phyloP scores from a whole-genome alignment of 495 filamentous ascomycete species.

The Neurospora sp. region DNA sequence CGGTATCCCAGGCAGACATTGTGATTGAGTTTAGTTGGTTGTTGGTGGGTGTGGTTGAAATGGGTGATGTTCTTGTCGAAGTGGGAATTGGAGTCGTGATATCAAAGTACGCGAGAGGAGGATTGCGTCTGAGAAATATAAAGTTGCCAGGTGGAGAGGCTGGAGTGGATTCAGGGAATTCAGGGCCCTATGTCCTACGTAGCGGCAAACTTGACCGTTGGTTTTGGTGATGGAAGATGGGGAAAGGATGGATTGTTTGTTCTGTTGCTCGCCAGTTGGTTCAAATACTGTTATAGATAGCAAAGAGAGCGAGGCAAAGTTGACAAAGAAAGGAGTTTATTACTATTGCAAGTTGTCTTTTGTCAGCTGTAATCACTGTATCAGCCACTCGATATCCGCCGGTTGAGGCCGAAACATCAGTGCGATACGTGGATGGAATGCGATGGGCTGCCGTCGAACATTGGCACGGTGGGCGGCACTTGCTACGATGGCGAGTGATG shows the following conservation, averaged over 20 bases:
- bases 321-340: background rate
- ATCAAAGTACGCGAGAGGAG: background rate
- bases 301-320: conserved; percentile 1
- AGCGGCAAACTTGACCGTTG: background rate
- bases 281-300: background rate
- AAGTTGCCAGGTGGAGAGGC: conserved; percentile 3
- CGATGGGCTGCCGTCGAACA: conserved; percentile 24
- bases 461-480: conserved; percentile 4
- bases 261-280: background rate
- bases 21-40: conserved; percentile 17
- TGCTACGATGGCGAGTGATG: conserved; percentile 4
- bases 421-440: conserved; percentile 12
- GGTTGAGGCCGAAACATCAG: background rate
- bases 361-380: background rate
- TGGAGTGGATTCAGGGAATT: background rate
- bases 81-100: background rate
- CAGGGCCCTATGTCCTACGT: background rate
- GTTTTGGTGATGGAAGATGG: background rate
- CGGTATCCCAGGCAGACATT: conserved; percentile 64
- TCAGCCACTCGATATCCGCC: background rate
- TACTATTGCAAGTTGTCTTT: background rate
- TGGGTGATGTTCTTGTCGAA: background rate
- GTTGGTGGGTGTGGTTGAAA: background rate
- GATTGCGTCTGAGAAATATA: background rate
- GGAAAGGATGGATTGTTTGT: background rate